phyloP scores from a whole-genome alignment of 495 filamentous ascomycete genomes.

The Penicillium ochrochloron region DNA sequence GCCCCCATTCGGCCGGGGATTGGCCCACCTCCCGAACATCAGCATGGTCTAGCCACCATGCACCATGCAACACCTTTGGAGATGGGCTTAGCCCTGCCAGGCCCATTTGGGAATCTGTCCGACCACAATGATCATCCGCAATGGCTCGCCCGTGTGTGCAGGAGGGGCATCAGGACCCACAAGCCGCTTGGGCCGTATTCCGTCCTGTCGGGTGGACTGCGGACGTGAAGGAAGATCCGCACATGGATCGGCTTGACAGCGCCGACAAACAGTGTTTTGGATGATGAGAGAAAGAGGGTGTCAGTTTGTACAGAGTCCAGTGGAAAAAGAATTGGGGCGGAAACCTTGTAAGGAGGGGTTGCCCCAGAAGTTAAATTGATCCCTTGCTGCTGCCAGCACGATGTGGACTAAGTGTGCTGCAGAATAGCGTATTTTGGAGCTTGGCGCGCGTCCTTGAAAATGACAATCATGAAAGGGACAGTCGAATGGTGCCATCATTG shows the following conservation, averaged over 20 bases:
- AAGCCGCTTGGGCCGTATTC: slow-evolving; percentile 30
- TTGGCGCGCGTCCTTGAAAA: background rate
- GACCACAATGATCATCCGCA: slow-evolving; percentile 23
- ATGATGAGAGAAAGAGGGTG: background rate
- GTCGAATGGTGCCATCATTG: background rate
- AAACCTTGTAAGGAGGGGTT: slow-evolving; percentile 7
- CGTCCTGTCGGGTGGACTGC: slow-evolving; percentile 24
- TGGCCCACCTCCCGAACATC: background rate
- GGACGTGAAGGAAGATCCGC: slow-evolving; percentile 23
- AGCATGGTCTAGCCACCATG: slow-evolving; percentile 18
- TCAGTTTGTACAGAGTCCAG: background rate
- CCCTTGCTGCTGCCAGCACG: slow-evolving; percentile 2
- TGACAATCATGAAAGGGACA: background rate
- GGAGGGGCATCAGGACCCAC: slow-evolving; percentile 29
- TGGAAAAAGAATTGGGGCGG: background rate
- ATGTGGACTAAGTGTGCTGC: background rate
- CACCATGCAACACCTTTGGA: slow-evolving; percentile 13
- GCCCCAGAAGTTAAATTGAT: slow-evolving; percentile 2
- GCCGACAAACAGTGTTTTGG: background rate
- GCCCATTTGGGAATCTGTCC: slow-evolving; percentile 19
- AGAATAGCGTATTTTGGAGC: slow-evolving; percentile 1
- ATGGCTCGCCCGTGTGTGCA: slow-evolving; percentile 14
- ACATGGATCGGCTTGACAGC: slow-evolving; percentile 21
- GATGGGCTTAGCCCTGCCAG: slow-evolving; percentile 18
- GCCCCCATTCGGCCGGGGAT: slow-evolving; percentile 9